Evolutionary conservation across 2,329 filamentous ascomycete genomes (phyloP), one percentile per base, ranked within the genome.

Genomic region (Arthrobotrys sinensis): DNA sequence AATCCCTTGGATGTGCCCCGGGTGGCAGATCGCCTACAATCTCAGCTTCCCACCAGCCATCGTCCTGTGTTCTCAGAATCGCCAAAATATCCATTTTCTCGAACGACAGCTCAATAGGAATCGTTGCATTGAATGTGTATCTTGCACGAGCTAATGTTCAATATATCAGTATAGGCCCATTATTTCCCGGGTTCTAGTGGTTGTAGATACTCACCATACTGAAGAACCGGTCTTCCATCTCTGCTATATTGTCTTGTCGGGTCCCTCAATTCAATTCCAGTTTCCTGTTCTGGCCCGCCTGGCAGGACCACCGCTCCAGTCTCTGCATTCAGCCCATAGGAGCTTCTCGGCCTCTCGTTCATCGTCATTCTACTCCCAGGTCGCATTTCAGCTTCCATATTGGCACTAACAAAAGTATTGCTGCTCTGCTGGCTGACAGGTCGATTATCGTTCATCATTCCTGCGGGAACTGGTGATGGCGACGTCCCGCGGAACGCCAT

Each of bases 1-100:
- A 72, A 34, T 78, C 67, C 28, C 75, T 67, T 60, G 67, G 52
- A 40, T 78, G 60, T 48, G 75, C 75, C 14, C 67, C 53, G 67
- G 75, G 75, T 10, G 75, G 75, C 24, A 78, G 38, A 52, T 80
- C 73, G 24, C 91, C 91, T 53, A 94, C 92, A 46, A 97, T 90
- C 84, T 97, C 95, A 11, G 96, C 96, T 86, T 99, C 96, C 96
- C 96, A 99, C 96, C 96, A 99, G 19, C 96, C 96, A 83, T 99
- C 96, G 83, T 99, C 96, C 85, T 99, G 96, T 82, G 97, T 90
- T 77, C 94, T 89, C 55, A 97, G 87, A 12, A 99, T 91, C 1
- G 95, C 93, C 12, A 99, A 87, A 76, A 95, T 90, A 83, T 99
- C 96, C 57, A 85, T 99, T 96, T 83, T 98, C 96, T 0, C 95